A percentile compares a stretch with the other conserved stretches of the same genome.
Conservation (phyloP, 139 green algal genomes). For the Coccomyxa sp. region DNA sequence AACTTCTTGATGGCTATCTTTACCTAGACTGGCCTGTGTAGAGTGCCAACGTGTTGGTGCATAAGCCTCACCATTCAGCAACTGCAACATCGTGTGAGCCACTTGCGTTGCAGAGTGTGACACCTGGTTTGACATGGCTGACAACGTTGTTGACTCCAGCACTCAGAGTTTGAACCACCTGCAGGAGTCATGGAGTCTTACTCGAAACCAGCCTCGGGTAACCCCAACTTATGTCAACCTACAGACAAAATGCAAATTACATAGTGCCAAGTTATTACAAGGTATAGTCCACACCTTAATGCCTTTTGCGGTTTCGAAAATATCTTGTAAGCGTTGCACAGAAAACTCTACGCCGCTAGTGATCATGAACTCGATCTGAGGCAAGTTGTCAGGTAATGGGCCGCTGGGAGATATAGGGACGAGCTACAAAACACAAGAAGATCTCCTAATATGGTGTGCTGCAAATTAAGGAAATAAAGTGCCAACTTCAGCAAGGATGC, state of each 20-base stretch:
- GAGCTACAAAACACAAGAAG: neutral
- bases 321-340: neutral
- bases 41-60: neutral
- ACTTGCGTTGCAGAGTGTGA: neutral
- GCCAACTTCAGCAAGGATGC: no score
- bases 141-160: neutral
- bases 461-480: no score
- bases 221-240: neutral
- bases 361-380: neutral
- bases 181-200: neutral
- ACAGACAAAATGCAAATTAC: neutral
- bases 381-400: neutral
- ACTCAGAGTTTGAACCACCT: neutral
- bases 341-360: neutral
- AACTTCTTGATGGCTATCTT: neutral
- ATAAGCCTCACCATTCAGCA: neutral
- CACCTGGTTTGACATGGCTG: neutral
- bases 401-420: neutral
- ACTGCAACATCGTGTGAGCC: neutral
- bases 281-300: neutral
- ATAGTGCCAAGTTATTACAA: neutral
- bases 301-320: neutral
- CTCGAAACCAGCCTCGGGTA: neutral
- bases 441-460: no score
- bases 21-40: neutral